Conservation (phyloP, 2,329 filamentous ascomycete species). For the Exophiala sp. region DNA sequence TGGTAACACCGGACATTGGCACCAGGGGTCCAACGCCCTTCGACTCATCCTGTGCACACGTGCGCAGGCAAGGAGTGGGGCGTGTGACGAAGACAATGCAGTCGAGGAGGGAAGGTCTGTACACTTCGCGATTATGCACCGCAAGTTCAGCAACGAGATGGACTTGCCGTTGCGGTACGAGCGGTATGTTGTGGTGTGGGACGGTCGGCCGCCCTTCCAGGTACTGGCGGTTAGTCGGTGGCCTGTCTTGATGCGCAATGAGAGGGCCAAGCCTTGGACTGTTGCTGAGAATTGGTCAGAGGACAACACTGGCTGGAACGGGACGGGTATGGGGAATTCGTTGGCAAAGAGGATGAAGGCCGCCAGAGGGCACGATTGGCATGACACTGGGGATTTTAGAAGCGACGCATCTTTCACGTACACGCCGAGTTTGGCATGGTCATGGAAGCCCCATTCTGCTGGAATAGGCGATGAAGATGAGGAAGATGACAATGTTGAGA, state of each 20-base stretch:
- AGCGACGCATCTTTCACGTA: constrained; percentile 38
- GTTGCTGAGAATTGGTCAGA: constrained; percentile 36
- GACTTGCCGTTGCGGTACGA: constrained; percentile 39
- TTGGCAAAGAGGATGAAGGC: constrained; percentile 1
- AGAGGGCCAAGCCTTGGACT: constrained; percentile 36
- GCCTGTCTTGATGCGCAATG: constrained; percentile 37
- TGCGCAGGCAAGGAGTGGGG: constrained; percentile 5
- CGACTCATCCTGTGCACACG: constrained; percentile 37
- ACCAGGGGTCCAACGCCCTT: constrained; percentile 40
- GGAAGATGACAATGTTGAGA: constrained; percentile 26
- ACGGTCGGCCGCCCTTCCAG: constrained; percentile 34
- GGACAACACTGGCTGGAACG: constrained; percentile 8
- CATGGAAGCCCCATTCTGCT: constrained; percentile 28
- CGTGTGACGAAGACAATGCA: constrained; percentile 19
- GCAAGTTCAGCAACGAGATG: constrained; percentile 36
- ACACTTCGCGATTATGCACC: constrained; percentile 37
- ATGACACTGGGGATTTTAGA: constrained; percentile 15
- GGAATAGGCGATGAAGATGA: constrained; percentile 9
- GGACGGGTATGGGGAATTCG: neutral
- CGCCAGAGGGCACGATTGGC: neutral
- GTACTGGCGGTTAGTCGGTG: constrained; percentile 36
- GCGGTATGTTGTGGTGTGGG: constrained; percentile 38
- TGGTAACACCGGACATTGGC: constrained; percentile 34
- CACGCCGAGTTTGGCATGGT: constrained; percentile 39
- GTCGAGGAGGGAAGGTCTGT: constrained; percentile 25